A percentile compares a stretch with the other conserved stretches of the same genome.
Evolutionary conservation across 495 filamentous ascomycete genomes (phyloP).

Genomic region (Penicillium macrosclerotiorum): DNA sequence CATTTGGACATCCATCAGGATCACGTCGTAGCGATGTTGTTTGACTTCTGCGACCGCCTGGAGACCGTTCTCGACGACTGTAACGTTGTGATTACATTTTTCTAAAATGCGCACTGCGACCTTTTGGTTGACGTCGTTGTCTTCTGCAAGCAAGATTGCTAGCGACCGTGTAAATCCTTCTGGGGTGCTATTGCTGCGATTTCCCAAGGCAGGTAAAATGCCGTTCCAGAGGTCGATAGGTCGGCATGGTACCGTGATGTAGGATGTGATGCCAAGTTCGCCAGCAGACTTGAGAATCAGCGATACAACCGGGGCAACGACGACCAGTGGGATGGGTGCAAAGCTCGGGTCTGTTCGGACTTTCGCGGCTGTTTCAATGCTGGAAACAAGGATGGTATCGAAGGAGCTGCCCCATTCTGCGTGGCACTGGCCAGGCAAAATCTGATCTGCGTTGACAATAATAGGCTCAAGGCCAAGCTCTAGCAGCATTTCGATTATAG

Average conservation of each 20-base stretch:
- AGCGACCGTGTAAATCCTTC: slow-evolving; percentile 87
- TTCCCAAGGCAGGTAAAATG: slow-evolving; percentile 88
- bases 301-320: slow-evolving; percentile 78
- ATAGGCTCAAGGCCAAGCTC: slow-evolving; percentile 71
- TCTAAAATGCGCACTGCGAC: slow-evolving; percentile 72
- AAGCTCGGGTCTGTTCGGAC: slow-evolving; percentile 76
- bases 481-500: slow-evolving; percentile 69
- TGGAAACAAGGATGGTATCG: slow-evolving; percentile 89
- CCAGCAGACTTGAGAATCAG: slow-evolving; percentile 86
- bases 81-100: slow-evolving; percentile 71
- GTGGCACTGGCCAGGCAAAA: slow-evolving; percentile 43
- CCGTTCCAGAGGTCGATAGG: slow-evolving; percentile 90
- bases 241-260: slow-evolving; percentile 91
- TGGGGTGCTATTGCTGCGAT: slow-evolving; percentile 74
- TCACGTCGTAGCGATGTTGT: slow-evolving; percentile 61
- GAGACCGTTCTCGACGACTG: slow-evolving; percentile 70
- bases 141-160: slow-evolving; percentile 82
- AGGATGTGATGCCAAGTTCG: slow-evolving; percentile 87
- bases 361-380: slow-evolving; percentile 76
- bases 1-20: slow-evolving; percentile 89
- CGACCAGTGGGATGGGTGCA: slow-evolving; percentile 86
- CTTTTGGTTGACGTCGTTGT: slow-evolving; percentile 78
- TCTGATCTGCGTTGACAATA: slow-evolving; percentile 56
- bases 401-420: slow-evolving; percentile 57
- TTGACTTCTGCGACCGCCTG: slow-evolving; percentile 68